Percentiles rank a stretch among this genome's conserved stretches.
Conservation (phyloP, 164 flowering plant genomes). For the Piper betle region DNA sequence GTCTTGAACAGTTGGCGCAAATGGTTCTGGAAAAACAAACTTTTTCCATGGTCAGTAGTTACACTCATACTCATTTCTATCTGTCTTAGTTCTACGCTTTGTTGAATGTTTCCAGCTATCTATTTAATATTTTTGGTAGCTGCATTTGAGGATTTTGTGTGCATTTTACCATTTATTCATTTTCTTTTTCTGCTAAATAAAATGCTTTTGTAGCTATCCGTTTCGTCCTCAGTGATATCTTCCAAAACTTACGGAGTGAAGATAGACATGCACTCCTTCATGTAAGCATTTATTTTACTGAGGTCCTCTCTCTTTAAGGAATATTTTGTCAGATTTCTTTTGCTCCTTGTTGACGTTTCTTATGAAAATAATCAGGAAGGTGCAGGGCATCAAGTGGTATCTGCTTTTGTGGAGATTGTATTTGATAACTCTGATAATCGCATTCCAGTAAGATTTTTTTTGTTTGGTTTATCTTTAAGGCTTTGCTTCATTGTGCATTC, state of each 20-base stretch:
- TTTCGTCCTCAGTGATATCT: conserved; percentile 84
- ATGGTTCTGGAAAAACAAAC: conserved; percentile 98
- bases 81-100: too few relatives aligned
- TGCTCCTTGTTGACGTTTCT: conserved; percentile 2
- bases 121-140: too few relatives aligned
- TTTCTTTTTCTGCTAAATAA: background rate
- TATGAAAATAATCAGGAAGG: conserved; percentile 60
- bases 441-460: conserved; percentile 57
- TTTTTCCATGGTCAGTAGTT: conserved; percentile 74
- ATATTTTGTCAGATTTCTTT: background rate
- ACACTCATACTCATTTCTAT: too few relatives aligned
- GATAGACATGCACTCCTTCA: conserved; percentile 90
- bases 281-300: conserved; percentile 32
- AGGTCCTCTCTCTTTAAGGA: background rate
- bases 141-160: background rate
- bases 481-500: background rate
- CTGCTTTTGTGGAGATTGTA: conserved; percentile 98
- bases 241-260: conserved; percentile 83
- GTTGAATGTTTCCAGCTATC: too few relatives aligned
- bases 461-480: background rate
- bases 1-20: conserved; percentile 75
- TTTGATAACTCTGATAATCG: conserved; percentile 97
- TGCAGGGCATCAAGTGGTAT: conserved; percentile 88
- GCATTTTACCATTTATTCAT: background rate
- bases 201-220: conserved; percentile 56